Base-by-base conservation (phyloP, 768 basidiomycete genomes). In the Russula sp. region DNA sequence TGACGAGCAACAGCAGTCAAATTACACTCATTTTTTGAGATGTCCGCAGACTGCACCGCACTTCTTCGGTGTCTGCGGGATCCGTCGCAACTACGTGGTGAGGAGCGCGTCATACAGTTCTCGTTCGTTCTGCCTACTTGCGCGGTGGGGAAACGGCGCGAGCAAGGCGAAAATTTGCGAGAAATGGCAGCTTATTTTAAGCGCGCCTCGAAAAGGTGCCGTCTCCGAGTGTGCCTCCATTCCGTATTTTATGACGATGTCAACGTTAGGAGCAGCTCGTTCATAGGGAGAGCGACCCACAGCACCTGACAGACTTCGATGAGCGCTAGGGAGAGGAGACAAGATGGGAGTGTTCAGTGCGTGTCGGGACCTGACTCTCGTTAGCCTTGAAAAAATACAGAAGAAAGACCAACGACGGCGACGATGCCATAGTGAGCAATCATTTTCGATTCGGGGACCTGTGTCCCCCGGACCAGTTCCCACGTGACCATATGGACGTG, bases 121-220 rank as follows among this genome's bases (percentile, higher is more conserved):
- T 95, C 96, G 0, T 98, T 85, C 69, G 75, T 81, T 0, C 66
- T 76, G 14, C 74, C 82, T 54, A 79, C 81, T 1, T 80, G 84
- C 38, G 81, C 86, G 41, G 77, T 87, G 1, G 94, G 97, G 73
- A 87, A 83, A 72, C 76, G 88, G 58, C 85, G 81, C 70, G 95
- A 98, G 73, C 89, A 93, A 68, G 94, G 93, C 0, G 80, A 83
- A 58, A 86, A 91, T 69, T 72, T 99, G 53, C 95, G 96, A 73
- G 95, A 98, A 72, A 82, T 95, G 67, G 92, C 93, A 32, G 88
- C 90, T n/a, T n/a, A n/a, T n/a, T n/a, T 0, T 91, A 86, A 71
- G 85, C 85, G 55, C 76, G 96, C 32, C 75, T 82, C 69, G 95
- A 98, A 67, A 98, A 96, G 81, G 91, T 90, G 56, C 14, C 73